phyloP scores from a whole-genome alignment of 805 yeast species.

The Metschnikowia peoriensis region DNA sequence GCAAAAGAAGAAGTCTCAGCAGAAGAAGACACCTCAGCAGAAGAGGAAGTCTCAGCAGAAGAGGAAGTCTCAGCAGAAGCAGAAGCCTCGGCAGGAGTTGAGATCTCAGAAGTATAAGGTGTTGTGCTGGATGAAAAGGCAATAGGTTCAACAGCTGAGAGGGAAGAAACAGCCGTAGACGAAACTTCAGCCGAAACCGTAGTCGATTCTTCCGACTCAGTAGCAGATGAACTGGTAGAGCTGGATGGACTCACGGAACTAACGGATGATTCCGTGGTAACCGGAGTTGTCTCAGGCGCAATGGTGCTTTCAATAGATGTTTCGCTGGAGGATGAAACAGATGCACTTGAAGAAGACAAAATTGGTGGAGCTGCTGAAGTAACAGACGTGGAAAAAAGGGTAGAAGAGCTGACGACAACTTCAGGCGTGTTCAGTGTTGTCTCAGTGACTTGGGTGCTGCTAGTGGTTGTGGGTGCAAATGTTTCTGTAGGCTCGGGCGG shows the following conservation, averaged over 20 bases:
- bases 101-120: background rate
- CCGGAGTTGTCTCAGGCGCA: background rate
- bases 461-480: background rate
- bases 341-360: background rate
- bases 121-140: no score
- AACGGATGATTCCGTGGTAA: background rate
- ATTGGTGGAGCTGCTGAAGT: background rate
- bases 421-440: background rate
- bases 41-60: background rate
- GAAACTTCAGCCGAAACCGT: background rate
- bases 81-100: background rate
- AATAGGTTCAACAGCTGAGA: no score
- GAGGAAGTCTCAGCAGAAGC: background rate
- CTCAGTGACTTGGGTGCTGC: background rate
- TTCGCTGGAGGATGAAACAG: background rate
- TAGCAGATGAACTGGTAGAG: background rate
- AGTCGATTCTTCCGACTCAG: background rate
- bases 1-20: background rate
- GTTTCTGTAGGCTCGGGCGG: slow-evolving; percentile 3
- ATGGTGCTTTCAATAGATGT: background rate
- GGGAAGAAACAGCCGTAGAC: no score
- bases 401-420: background rate
- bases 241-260: background rate
- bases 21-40: background rate
- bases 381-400: background rate